phyloP scores from a whole-genome alignment of 257 asterid species.

The Solanum appendiculatum region DNA sequence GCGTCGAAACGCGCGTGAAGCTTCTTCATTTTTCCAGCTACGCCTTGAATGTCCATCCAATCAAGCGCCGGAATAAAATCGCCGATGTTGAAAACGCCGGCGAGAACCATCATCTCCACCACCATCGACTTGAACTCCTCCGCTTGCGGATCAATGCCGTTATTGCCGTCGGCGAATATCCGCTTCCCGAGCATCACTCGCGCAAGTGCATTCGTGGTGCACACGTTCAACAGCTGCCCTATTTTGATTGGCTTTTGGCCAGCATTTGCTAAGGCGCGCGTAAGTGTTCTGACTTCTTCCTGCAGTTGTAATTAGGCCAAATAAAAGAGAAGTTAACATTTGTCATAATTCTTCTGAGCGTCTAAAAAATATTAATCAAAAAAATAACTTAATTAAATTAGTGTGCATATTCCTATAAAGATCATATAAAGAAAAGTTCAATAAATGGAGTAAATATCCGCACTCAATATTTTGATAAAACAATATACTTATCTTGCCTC shows the following conservation, averaged over 20 bases:
- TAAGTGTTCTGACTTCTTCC: slow-evolving; percentile 60
- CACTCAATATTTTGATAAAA: not conserved
- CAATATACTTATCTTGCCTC: not conserved
- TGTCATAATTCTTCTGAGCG: not conserved
- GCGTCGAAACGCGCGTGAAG: slow-evolving; percentile 67
- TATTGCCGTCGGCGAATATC: slow-evolving; percentile 43
- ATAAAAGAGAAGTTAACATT: not conserved
- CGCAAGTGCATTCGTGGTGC: slow-evolving; percentile 68
- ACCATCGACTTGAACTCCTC: slow-evolving; percentile 81
- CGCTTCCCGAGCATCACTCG: slow-evolving; percentile 66
- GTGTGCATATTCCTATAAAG: too few relatives aligned
- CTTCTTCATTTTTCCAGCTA: slow-evolving; percentile 64
- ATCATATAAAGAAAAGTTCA: not conserved
- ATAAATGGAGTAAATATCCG: too few relatives aligned
- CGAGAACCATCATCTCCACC: slow-evolving; percentile 69
- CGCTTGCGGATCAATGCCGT: slow-evolving; percentile 55
- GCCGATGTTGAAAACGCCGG: slow-evolving; percentile 80
- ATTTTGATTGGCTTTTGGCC: slow-evolving; percentile 27
- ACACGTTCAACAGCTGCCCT: slow-evolving; percentile 48
- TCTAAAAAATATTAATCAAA: too few relatives aligned
- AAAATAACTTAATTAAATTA: too few relatives aligned
- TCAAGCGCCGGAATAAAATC: slow-evolving; percentile 79
- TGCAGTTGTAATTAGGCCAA: not conserved
- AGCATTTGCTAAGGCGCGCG: slow-evolving; percentile 34
- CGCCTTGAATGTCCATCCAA: slow-evolving; percentile 65